Conservation (phyloP, 495 filamentous ascomycete genomes). For the Penicillium lividum region DNA sequence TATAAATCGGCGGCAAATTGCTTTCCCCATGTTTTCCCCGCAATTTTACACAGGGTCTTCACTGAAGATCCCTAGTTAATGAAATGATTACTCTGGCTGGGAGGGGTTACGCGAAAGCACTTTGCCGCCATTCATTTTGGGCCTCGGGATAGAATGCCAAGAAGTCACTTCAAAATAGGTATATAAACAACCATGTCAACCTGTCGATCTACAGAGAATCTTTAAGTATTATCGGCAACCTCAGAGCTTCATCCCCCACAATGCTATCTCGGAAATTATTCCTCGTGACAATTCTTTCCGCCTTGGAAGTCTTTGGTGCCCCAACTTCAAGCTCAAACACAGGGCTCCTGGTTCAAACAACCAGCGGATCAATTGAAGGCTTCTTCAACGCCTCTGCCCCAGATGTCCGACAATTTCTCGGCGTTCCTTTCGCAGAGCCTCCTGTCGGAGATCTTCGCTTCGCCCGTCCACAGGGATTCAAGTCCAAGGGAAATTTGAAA, state of each 20-base stretch:
- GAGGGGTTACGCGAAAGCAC: too few species aligned
- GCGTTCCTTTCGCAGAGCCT: slow-evolving; percentile 34
- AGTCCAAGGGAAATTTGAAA: neutral
- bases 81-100: too few species aligned
- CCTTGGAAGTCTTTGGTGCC: neutral
- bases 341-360: neutral
- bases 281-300: neutral
- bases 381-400: slow-evolving; percentile 14
- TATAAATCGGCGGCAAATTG: too few species aligned
- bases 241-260: neutral
- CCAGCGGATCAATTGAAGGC: neutral
- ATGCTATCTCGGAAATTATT: neutral
- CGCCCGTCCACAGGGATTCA: slow-evolving; percentile 12
- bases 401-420: slow-evolving; percentile 33
- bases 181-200: neutral
- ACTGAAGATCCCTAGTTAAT: too few species aligned
- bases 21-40: too few species aligned
- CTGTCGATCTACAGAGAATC: neutral
- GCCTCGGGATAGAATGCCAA: too few species aligned
- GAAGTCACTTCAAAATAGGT: neutral
- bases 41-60: too few species aligned
- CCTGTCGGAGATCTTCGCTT: slow-evolving; percentile 20
- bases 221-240: neutral
- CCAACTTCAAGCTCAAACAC: neutral
- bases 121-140: too few species aligned